Base-by-base conservation (phyloP, 352 stramenopile species). In the Halophytophthora polymorphica region DNA sequence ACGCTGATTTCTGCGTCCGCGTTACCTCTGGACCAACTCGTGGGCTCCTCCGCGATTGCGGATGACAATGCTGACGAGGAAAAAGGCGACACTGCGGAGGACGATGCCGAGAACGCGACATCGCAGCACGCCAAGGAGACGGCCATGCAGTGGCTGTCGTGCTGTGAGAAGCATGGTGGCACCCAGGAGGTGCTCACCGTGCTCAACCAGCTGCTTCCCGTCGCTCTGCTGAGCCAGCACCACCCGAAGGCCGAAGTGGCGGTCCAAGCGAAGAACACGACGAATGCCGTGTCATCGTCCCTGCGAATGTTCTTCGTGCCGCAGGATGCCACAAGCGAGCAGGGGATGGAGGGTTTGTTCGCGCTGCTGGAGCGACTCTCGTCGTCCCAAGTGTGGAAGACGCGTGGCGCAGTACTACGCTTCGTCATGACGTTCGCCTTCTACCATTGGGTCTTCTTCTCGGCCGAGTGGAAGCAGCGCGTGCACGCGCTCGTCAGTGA, bases 381-480 rank as follows among this genome's bases (percentile, higher is more conserved):
- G 3, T 48, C 38, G 15, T 73, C 80, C 15, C 56, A 35, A 12
- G 58, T 72, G 13, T 90, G 82, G 82, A 89, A 89, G 50, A 88
- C 75, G 2, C 78, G 82, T 17, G 79, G 67, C 15, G 77, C 74
- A 3, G 77, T 86, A 18, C 62, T 92, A 38, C 82, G 82, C 0
- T 92, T 92, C 61, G 56, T 86, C 7, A 86, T 78, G 52, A 71
- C 78, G 18, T 82, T 92, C 42, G 70, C 61, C 11, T 92, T 92
- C 37, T 89, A 88, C 54, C 82, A 92, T 56, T 88, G 77, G 67
- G 50, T 81, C 6, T 75, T 86, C 41, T 60, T 85, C 21, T 70
- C 64, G 1, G 34, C 29, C 15, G 53, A 54, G 17, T 38, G 73
- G 29, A 68, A 77, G 33, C 56, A 78, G 17, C 69, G 71, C n/a